These are phyloP conservation scores for Chalciporus piperatus DNA, from an alignment of 768 basidiomycete species.

Conservation along the genomic window DNA sequence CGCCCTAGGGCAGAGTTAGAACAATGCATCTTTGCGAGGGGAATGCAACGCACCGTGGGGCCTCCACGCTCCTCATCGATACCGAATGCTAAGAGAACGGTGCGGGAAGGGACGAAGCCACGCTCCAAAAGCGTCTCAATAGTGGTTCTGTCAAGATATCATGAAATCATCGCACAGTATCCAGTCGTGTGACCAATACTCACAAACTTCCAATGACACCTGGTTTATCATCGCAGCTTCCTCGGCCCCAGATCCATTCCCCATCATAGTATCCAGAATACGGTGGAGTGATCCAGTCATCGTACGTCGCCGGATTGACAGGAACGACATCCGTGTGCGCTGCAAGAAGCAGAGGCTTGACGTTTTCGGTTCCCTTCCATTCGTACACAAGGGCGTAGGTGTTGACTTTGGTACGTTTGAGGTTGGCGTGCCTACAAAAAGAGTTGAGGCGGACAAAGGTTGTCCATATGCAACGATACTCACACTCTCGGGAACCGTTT, in stretches of 20 bases:
- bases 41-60: constrained; percentile 29
- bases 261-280: constrained; percentile 48
- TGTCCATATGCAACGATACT: constrained; percentile 9
- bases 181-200: constrained; percentile 1
- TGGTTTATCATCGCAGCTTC: constrained; percentile 44
- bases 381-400: constrained; percentile 60
- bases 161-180: neutral
- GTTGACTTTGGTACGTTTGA: constrained; percentile 54
- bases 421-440: constrained; percentile 40
- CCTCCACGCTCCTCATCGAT: constrained; percentile 47
- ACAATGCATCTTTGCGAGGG: neutral
- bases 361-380: constrained; percentile 51
- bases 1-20: constrained; percentile 34
- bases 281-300: constrained; percentile 47
- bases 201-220: constrained; percentile 35
- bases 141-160: constrained; percentile 16
- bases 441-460: neutral
- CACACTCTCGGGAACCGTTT: constrained; percentile 62
- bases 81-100: constrained; percentile 37
- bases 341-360: constrained; percentile 55
- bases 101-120: constrained; percentile 29
- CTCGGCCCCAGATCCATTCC: constrained; percentile 47
- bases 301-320: constrained; percentile 42
- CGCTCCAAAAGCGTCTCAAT: constrained; percentile 28
- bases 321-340: constrained; percentile 55